Percentiles rank a stretch among this genome's conserved stretches.
Evolutionary conservation across 257 asterid species (phyloP).

Genomic region (Orobanche coerulescens): DNA sequence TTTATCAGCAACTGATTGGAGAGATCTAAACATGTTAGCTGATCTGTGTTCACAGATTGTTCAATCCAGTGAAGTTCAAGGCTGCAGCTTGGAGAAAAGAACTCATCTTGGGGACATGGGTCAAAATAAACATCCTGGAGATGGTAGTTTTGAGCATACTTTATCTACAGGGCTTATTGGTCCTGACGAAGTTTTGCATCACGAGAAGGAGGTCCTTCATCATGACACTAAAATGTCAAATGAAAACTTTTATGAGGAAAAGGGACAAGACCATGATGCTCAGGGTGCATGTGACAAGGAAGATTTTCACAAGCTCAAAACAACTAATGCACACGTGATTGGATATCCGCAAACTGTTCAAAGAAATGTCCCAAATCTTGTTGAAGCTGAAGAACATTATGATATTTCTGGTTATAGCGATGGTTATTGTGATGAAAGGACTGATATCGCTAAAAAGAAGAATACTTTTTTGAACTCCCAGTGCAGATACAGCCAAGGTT

Average conservation of each 20-base stretch:
- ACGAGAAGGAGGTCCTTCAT: conserved; percentile 9
- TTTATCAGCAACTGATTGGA: not conserved
- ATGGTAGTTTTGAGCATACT: conserved; percentile 14
- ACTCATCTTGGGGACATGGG: conserved; percentile 13
- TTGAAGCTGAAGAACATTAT: conserved; percentile 26
- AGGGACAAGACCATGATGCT: conserved; percentile 17
- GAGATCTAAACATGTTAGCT: conserved; percentile 1
- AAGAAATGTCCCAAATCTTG: not conserved
- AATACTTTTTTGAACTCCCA: conserved; percentile 45
- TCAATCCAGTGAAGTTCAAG: conserved; percentile 20
- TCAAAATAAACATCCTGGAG: conserved; percentile 15
- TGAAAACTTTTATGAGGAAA: conserved; percentile 18
- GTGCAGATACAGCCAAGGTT: too few relatives aligned
- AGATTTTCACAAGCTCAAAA: conserved; percentile 16
- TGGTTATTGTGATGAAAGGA: conserved; percentile 38
- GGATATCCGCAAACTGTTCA: not conserved
- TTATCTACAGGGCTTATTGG: conserved; percentile 22
- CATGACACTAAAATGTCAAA: conserved; percentile 4
- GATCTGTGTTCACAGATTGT: conserved; percentile 13
- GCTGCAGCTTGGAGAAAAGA: conserved; percentile 16
- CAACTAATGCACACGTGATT: conserved; percentile 11
- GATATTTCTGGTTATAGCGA: conserved; percentile 30
- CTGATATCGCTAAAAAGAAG: conserved; percentile 34
- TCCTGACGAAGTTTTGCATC: conserved; percentile 17
- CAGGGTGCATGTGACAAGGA: conserved; percentile 13